Conservation (phyloP, 1,284 basidiomycete genomes). For the Cutaneotrichosporon daszewskae region DNA sequence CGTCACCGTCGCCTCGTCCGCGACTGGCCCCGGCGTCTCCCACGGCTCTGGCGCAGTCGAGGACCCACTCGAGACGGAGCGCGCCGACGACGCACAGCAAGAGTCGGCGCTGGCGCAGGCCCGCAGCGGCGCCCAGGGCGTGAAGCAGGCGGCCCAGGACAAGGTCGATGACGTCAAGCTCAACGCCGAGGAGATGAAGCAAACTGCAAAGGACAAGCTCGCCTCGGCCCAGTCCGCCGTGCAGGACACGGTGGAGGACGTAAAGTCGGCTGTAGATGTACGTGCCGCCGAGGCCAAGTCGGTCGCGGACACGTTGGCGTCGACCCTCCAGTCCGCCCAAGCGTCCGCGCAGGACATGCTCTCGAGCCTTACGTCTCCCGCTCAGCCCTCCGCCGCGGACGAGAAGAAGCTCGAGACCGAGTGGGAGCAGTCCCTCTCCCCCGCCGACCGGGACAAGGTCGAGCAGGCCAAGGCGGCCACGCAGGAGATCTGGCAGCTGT, state of each 20-base stretch:
- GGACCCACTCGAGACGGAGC: conserved; percentile 4
- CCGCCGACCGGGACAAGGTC: neutral
- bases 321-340: neutral
- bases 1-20: conserved; percentile 62
- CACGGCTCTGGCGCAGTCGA: conserved; percentile 5
- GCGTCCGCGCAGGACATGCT: neutral
- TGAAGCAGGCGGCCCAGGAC: too few species aligned
- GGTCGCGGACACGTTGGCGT: conserved; percentile 1
- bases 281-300: too few species aligned
- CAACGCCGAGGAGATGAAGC: too few species aligned
- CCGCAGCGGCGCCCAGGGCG: too few species aligned
- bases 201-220: too few species aligned
- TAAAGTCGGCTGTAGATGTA: too few species aligned
- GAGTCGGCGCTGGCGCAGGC: too few species aligned
- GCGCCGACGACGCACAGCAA: too few species aligned
- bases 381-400: neutral
- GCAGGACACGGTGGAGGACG: too few species aligned
- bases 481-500: conserved; percentile 4
- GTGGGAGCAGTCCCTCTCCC: too few species aligned
- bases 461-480: neutral
- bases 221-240: too few species aligned
- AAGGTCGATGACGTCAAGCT: too few species aligned
- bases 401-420: neutral
- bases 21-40: conserved; percentile 59
- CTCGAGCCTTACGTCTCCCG: neutral